phyloP scores from a whole-genome alignment of 345 rosid species.

The Reutealis trisperma region DNA sequence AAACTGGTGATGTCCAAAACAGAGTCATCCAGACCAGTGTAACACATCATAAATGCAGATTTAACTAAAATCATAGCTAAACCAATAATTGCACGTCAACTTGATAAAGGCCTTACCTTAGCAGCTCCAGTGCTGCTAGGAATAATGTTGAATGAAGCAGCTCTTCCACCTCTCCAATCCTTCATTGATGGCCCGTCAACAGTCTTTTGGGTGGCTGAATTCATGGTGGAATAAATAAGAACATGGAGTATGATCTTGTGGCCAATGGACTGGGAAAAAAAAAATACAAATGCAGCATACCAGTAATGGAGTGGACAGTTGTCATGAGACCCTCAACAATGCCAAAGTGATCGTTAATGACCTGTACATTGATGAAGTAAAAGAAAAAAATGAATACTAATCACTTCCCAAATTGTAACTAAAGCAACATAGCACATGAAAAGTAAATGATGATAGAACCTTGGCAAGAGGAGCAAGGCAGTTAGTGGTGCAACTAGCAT shows the following conservation, averaged over 20 bases:
- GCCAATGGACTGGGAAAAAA: no score
- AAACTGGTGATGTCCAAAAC: not conserved
- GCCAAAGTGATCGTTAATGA: conserved; percentile 30
- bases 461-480: conserved; percentile 40
- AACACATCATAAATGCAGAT: not conserved
- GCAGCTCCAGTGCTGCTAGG: conserved; percentile 43
- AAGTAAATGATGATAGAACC: conserved; percentile 1
- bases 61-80: not conserved
- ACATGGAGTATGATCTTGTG: no score
- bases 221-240: not conserved
- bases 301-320: conserved; percentile 34
- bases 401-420: not conserved
- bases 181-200: conserved; percentile 37
- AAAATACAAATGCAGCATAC: conserved; percentile 5
- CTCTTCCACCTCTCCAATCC: conserved; percentile 42
- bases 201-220: conserved; percentile 36
- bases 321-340: conserved; percentile 38
- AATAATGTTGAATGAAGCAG: conserved; percentile 37
- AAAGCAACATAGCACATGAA: not conserved
- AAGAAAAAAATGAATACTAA: not conserved
- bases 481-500: conserved; percentile 39
- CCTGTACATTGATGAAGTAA: conserved; percentile 8
- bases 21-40: no score
- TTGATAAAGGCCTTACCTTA: conserved; percentile 20
- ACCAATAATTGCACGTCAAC: not conserved